Conservation (phyloP, 495 filamentous ascomycete species). For the Trichoderma erinaceum region DNA sequence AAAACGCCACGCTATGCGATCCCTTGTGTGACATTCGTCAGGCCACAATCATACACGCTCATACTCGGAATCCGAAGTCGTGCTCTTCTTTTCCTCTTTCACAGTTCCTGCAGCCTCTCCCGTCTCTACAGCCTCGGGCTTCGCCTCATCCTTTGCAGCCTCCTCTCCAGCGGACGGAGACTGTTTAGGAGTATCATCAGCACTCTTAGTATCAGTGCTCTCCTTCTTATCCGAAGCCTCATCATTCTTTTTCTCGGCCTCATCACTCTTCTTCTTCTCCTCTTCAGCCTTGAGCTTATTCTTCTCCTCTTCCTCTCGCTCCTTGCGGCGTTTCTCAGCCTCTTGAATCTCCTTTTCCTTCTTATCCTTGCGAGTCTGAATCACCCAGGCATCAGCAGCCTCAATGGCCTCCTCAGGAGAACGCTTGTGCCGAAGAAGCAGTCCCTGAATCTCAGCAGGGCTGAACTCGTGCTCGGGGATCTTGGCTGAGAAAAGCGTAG, state of each 20-base stretch:
- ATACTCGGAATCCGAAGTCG: constrained; percentile 30
- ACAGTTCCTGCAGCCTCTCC: constrained; percentile 12
- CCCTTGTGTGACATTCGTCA: not conserved
- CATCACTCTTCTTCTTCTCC: constrained; percentile 25
- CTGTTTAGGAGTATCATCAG: constrained; percentile 16
- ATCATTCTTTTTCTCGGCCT: constrained; percentile 26
- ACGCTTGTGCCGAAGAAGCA: constrained; percentile 61
- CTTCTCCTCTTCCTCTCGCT: constrained; percentile 31
- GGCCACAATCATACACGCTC: constrained; percentile 15
- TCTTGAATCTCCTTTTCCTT: constrained; percentile 47
- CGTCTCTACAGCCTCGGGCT: constrained; percentile 19
- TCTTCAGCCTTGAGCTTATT: constrained; percentile 24
- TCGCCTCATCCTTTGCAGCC: constrained; percentile 5
- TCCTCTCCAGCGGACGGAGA: constrained; percentile 15
- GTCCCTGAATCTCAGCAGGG: constrained; percentile 75
- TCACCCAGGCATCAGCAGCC: constrained; percentile 52
- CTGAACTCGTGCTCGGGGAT: constrained; percentile 61
- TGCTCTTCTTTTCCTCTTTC: constrained; percentile 6
- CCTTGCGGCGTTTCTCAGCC: constrained; percentile 38
- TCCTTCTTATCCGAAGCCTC: constrained; percentile 22
- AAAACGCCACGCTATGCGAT: constrained; percentile 6
- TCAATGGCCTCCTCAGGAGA: constrained; percentile 54
- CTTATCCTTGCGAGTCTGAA: constrained; percentile 51
- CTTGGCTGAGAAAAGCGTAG: constrained; percentile 51
- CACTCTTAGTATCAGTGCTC: constrained; percentile 19